Conservation (phyloP, 2,329 filamentous ascomycete genomes). For the Aspergillus sojae region DNA sequence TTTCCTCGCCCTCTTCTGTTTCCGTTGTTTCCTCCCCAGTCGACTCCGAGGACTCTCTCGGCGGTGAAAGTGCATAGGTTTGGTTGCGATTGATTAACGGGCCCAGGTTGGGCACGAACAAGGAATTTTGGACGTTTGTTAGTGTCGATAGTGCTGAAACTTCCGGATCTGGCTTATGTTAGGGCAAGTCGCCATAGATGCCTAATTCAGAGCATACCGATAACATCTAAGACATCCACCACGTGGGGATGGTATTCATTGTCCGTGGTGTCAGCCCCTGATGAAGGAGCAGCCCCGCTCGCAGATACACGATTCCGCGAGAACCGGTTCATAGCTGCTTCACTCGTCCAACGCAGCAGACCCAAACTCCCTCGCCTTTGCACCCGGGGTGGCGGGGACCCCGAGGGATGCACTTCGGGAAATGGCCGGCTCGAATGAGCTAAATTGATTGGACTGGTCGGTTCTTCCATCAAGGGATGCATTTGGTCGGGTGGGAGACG, state of each 20-base stretch:
- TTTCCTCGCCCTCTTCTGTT: constrained; percentile 29
- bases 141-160: constrained; percentile 80
- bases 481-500: constrained; percentile 29
- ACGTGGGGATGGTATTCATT: constrained; percentile 63
- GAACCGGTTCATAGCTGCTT: constrained; percentile 33
- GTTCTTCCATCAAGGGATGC: constrained; percentile 39
- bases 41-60: constrained; percentile 35
- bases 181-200: neutral
- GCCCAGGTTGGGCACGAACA: constrained; percentile 83
- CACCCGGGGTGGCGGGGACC: constrained; percentile 14
- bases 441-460: constrained; percentile 18
- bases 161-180: constrained; percentile 67
- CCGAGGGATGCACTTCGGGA: constrained; percentile 16
- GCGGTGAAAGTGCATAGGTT: constrained; percentile 71
- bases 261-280: constrained; percentile 7
- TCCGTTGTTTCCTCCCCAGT: constrained; percentile 28
- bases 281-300: constrained; percentile 22
- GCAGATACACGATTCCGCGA: constrained; percentile 39
- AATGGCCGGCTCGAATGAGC: constrained; percentile 14
- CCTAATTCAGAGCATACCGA: constrained; percentile 55
- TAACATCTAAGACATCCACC: constrained; percentile 69
- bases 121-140: constrained; percentile 86
- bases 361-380: constrained; percentile 22
- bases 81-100: constrained; percentile 73
- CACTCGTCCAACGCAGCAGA: constrained; percentile 37